Percentiles rank a stretch among this genome's conserved stretches.
phyloP scores from a whole-genome alignment of 2,329 filamentous ascomycete genomes.

The Tolypocladium tropicale region DNA sequence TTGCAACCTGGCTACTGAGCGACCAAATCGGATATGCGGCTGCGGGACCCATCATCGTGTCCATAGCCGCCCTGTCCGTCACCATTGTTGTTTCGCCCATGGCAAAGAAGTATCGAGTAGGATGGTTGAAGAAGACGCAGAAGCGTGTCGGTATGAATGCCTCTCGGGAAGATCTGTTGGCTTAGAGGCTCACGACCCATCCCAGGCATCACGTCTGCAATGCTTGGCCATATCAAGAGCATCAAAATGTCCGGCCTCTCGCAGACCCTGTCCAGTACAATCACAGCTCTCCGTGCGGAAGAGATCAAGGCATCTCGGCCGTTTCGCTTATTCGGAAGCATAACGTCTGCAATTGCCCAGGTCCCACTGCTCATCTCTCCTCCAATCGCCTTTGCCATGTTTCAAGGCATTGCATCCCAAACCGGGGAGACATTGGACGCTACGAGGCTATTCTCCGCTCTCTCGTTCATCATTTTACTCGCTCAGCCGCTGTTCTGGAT shows the following conservation, averaged over 20 bases:
- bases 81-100: not conserved
- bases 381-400: not conserved
- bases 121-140: not conserved
- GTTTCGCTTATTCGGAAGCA: not conserved
- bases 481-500: conserved; percentile 22
- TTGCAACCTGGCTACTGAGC: not conserved
- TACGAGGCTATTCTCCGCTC: conserved; percentile 19
- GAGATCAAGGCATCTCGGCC: not conserved
- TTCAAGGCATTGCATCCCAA: not conserved
- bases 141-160: not conserved
- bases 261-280: not conserved
- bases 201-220: not conserved
- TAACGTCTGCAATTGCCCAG: not conserved
- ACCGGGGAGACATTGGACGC: not conserved
- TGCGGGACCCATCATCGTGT: not conserved
- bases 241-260: not conserved
- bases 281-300: not conserved
- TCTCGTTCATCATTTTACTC: not conserved
- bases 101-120: not conserved
- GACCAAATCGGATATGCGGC: not conserved
- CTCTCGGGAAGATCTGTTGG: not conserved
- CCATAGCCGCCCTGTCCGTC: not conserved
- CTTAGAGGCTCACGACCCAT: not conserved
- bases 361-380: not conserved
- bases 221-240: not conserved